These are phyloP conservation scores for Clonostachys solani DNA, from an alignment of 2,329 filamentous ascomycete genomes.

Conservation along the genomic window DNA sequence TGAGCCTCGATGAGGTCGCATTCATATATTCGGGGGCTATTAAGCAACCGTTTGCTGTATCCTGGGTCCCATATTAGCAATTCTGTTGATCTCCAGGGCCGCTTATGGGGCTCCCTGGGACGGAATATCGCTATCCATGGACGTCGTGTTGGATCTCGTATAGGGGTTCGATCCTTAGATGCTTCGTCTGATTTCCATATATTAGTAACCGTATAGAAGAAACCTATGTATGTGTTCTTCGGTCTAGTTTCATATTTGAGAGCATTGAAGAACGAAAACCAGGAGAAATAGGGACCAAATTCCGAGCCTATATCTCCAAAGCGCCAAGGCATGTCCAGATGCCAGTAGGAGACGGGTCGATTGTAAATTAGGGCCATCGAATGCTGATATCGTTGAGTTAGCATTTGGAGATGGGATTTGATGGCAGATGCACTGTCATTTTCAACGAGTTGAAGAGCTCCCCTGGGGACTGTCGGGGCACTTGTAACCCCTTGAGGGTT, in stretches of 20 bases:
- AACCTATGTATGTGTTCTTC: conserved; percentile 21
- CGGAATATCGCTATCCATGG: conserved; percentile 50
- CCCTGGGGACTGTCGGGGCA: too few relatives aligned
- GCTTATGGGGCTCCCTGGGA: conserved; percentile 28
- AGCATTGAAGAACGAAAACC: conserved; percentile 5
- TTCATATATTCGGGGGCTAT: conserved; percentile 12
- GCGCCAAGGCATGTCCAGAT: conserved; percentile 13
- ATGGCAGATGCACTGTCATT: too few relatives aligned
- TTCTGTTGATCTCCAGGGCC: conserved; percentile 29
- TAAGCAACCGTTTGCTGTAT: conserved; percentile 15
- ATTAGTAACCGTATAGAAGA: conserved; percentile 41
- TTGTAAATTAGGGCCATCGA: conserved; percentile 11
- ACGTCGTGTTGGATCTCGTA: conserved; percentile 17
- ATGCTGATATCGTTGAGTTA: too few relatives aligned
- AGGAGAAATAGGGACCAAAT: background rate
- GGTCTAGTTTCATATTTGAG: background rate
- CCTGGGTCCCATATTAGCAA: conserved; percentile 51
- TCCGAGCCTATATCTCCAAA: conserved; percentile 9
- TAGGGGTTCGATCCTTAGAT: too few relatives aligned
- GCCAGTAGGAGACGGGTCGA: conserved; percentile 34
- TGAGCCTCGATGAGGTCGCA: conserved; percentile 40
- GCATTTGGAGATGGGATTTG: too few relatives aligned
- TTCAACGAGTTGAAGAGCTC: too few relatives aligned
- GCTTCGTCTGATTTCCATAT: conserved; percentile 3
- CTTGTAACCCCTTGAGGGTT: too few relatives aligned